phyloP scores from a whole-genome alignment of 2,329 filamentous ascomycete species.

The Pseudogymnoascus sp. region DNA sequence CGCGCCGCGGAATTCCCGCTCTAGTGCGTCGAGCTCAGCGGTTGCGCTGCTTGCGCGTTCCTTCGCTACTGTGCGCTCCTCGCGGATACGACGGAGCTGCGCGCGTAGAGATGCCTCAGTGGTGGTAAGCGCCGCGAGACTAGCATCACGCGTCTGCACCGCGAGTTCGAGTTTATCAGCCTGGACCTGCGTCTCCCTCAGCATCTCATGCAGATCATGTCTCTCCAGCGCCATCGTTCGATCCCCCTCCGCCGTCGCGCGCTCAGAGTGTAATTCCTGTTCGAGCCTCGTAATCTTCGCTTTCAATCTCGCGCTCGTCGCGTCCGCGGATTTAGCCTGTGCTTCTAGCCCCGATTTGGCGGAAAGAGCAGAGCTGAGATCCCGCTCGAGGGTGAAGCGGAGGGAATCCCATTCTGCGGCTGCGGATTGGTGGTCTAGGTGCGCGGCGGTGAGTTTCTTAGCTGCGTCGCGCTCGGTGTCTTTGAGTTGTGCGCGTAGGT shows the following conservation, averaged over 20 bases:
- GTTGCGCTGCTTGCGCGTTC: constrained; percentile 19
- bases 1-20: constrained; percentile 33
- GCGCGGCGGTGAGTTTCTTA: constrained; percentile 36
- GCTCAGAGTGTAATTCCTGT: constrained; percentile 44
- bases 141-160: constrained; percentile 59
- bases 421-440: constrained; percentile 45
- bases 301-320: constrained; percentile 42
- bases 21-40: constrained; percentile 24
- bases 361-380: constrained; percentile 39
- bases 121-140: constrained; percentile 48
- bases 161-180: constrained; percentile 65
- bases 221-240: constrained; percentile 51
- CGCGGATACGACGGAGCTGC: constrained; percentile 63
- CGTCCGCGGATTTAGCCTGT: constrained; percentile 36
- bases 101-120: constrained; percentile 54
- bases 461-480: constrained; percentile 37
- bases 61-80: constrained; percentile 47
- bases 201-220: constrained; percentile 51
- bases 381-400: constrained; percentile 30
- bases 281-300: constrained; percentile 38
- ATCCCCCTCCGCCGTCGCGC: constrained; percentile 49
- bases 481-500: constrained; percentile 43
- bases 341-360: constrained; percentile 35
- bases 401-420: constrained; percentile 32
- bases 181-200: constrained; percentile 56